A percentile compares a stretch with the other conserved stretches of the same genome.
Evolutionary conservation across 75 land plant genomes (phyloP).

Genomic region (Cupressus sempervirens): DNA sequence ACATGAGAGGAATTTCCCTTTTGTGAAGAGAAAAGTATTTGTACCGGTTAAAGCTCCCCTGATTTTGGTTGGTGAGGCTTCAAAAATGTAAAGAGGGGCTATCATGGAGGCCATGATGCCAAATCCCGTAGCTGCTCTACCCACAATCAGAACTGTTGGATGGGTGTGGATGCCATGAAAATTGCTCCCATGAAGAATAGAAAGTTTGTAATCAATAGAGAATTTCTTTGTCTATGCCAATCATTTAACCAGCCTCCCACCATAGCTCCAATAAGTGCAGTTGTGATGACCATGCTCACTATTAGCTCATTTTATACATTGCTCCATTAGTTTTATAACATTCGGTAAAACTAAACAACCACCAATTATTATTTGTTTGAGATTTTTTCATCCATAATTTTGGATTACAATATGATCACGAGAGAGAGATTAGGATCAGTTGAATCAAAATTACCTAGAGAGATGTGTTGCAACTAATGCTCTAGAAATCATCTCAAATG

Average conservation of each 20-base stretch:
- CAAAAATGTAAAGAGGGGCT: slow-evolving; percentile 77
- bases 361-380: background rate
- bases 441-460: slow-evolving; percentile 40
- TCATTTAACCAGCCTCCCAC: slow-evolving; percentile 70
- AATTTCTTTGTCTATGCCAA: slow-evolving; percentile 41
- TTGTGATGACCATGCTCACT: slow-evolving; percentile 81
- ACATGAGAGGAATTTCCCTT: slow-evolving; percentile 74
- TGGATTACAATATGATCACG: background rate
- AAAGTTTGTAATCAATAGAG: slow-evolving; percentile 53
- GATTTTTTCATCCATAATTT: background rate
- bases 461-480: slow-evolving; percentile 45
- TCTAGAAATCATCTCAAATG: slow-evolving; percentile 64
- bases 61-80: slow-evolving; percentile 70
- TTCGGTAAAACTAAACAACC: no score
- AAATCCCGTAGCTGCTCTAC: slow-evolving; percentile 64
- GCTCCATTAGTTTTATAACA: no score
- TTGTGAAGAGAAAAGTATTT: slow-evolving; percentile 76
- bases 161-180: slow-evolving; percentile 63
- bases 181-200: slow-evolving; percentile 70
- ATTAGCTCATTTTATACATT: slow-evolving; percentile 45
- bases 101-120: slow-evolving; percentile 91
- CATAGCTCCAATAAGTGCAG: slow-evolving; percentile 75
- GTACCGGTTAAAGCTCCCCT: slow-evolving; percentile 74
- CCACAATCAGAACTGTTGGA: slow-evolving; percentile 53
- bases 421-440: slow-evolving; percentile 15